phyloP scores from a whole-genome alignment of 108 stramenopile genomes.

The Nitzschia sp. region DNA sequence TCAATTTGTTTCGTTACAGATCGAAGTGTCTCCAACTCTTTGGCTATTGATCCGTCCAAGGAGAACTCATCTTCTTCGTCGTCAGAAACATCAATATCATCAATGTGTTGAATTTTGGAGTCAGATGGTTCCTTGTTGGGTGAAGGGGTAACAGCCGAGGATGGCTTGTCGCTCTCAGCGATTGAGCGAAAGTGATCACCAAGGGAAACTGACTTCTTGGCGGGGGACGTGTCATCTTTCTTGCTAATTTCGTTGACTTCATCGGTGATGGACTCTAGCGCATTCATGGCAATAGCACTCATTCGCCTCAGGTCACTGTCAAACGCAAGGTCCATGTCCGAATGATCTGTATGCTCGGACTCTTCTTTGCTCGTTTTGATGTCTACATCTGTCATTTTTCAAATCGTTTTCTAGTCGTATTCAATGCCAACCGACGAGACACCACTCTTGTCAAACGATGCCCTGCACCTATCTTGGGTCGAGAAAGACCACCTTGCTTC shows the following conservation, averaged over 20 bases:
- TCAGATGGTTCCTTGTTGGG: neutral
- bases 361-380: neutral
- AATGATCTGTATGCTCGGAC: conserved; percentile 1
- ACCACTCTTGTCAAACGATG: too few species aligned
- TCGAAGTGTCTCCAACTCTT: conserved; percentile 5
- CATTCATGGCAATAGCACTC: conserved; percentile 11
- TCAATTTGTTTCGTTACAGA: conserved; percentile 16
- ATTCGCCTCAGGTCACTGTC: conserved; percentile 11
- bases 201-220: neutral
- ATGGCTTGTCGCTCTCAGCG: neutral
- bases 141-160: conserved; percentile 1
- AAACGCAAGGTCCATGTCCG: conserved; percentile 7
- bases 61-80: neutral
- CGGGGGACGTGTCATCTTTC: neutral
- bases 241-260: conserved; percentile 8
- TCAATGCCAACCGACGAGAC: too few species aligned
- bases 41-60: conserved; percentile 14
- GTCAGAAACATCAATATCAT: conserved; percentile 13
- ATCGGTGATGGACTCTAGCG: conserved; percentile 13
- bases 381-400: neutral
- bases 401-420: neutral
- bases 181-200: conserved; percentile 4
- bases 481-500: too few species aligned
- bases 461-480: too few species aligned
- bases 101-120: conserved; percentile 9